phyloP scores from a whole-genome alignment of 331 rosid species.

The Saraca asoca region DNA sequence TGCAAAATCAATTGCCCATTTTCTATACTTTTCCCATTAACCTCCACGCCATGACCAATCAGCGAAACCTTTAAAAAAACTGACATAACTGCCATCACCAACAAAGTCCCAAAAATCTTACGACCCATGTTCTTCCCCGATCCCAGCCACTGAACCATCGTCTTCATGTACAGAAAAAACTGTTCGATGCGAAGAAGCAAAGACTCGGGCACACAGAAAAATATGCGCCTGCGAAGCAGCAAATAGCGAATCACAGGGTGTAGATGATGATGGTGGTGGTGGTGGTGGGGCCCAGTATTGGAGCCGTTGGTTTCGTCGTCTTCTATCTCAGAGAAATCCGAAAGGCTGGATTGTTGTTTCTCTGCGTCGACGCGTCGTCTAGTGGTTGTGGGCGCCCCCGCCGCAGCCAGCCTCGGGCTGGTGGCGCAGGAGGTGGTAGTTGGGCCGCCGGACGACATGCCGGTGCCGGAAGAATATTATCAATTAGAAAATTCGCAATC shows the following conservation, averaged over 20 bases:
- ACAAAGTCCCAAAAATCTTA: conserved; percentile 49
- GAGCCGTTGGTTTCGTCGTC: conserved; percentile 39
- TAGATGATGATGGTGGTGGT: conserved; percentile 19
- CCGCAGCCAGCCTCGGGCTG: conserved; percentile 56
- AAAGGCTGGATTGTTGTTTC: conserved; percentile 33
- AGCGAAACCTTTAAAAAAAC: conserved; percentile 61
- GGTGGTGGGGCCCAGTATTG: conserved; percentile 20
- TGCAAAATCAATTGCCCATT: conserved; percentile 61
- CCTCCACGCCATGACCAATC: conserved; percentile 50
- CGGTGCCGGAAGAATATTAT: conserved; percentile 24
- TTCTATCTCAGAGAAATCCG: conserved; percentile 51
- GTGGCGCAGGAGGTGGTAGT: conserved; percentile 41
- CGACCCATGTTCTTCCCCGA: conserved; percentile 59
- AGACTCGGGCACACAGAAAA: conserved; percentile 58
- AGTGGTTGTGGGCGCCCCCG: conserved; percentile 60
- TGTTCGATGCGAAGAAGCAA: conserved; percentile 47
- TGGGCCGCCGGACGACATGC: conserved; percentile 74
- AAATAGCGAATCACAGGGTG: conserved; percentile 47
- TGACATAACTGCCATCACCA: conserved; percentile 60
- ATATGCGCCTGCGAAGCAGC: conserved; percentile 53
- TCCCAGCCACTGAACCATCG: conserved; percentile 46
- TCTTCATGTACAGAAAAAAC: conserved; percentile 42
- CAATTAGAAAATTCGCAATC: too few relatives aligned
- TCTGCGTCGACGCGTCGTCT: conserved; percentile 83
- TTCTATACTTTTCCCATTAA: conserved; percentile 48